Base-by-base conservation (phyloP, 1,284 basidiomycete species). In the Ustilago cynodontis region DNA sequence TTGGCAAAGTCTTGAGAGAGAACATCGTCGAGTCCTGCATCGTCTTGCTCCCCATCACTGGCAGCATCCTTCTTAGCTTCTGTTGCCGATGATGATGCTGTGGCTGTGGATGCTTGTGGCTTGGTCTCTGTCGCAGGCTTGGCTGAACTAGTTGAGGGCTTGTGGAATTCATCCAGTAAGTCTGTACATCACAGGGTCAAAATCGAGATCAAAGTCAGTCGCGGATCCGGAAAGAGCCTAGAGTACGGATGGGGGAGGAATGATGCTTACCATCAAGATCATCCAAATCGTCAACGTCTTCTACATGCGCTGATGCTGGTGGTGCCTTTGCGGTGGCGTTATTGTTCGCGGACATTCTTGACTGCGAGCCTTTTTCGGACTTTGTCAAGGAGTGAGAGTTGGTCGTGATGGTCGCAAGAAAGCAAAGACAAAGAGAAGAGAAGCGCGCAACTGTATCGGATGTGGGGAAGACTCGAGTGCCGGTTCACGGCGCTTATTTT, bases 1-100 rank as follows among this genome's bases (percentile, higher is more conserved):
- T 89, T 88, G 47, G 92, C 90, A 81, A 94, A 93, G 58, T 91
- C 84, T 45, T 83, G 65, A 14, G 76, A 77, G 9, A 84, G 69
- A 33, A 77, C 60, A 16, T 79, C 80, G n/a, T 82, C 80, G 26
- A 86, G 66, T 10, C 50, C 71, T 16, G 62, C 71, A 47, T 75
- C 72, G 39, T 69, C 67, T 7, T 63, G 53, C 8, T n/a, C 61
- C 8, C 26, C 64, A 1, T 47, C 56, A 7, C 26, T 59, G 28
- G 35, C 58, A 24, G 6, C 31, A 33, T 31, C 31, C 37, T 56
- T 31, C n/a, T 16, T 43, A 14, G 41, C 7, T 43, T 43, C n/a
- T 7, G 41, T 8, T 43, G 7, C 35, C 11, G 31, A 33, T 33
- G 37, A 1, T 43, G 18, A 9, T 43, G 18, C 41, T 20, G 41